Percentiles rank a stretch among this genome's conserved stretches.
phyloP scores from a whole-genome alignment of 768 basidiomycete genomes.

The Termitomyces sp. region DNA sequence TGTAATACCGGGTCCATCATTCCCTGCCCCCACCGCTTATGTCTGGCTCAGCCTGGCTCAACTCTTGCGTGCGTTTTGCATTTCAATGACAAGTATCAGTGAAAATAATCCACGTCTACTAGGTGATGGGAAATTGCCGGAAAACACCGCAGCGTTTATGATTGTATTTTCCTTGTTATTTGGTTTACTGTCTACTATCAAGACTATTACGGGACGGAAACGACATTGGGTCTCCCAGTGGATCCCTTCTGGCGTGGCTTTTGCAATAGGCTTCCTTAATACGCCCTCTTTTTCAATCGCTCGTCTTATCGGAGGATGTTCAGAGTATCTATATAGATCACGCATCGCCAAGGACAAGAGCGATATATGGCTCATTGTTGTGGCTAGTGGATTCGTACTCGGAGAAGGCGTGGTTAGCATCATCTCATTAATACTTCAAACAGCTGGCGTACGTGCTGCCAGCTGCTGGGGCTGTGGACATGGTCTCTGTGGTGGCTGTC shows the following conservation, averaged over 20 bases:
- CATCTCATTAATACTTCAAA: slow-evolving; percentile 67
- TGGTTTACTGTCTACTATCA: slow-evolving; percentile 57
- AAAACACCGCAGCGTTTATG: slow-evolving; percentile 76
- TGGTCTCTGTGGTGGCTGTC: slow-evolving; percentile 68
- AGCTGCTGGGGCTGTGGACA: slow-evolving; percentile 89
- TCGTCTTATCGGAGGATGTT: slow-evolving; percentile 79
- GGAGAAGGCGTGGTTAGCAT: slow-evolving; percentile 92
- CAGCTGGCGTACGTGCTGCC: slow-evolving; percentile 62
- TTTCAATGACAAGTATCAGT: not conserved
- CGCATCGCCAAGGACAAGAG: slow-evolving; percentile 43
- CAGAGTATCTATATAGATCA: slow-evolving; percentile 67
- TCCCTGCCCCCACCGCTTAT: slow-evolving; percentile 92
- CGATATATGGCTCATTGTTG: slow-evolving; percentile 74
- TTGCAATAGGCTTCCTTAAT: slow-evolving; percentile 94
- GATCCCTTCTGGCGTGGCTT: slow-evolving; percentile 91
- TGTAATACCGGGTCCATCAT: slow-evolving; percentile 87
- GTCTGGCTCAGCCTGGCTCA: slow-evolving; percentile 84
- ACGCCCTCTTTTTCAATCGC: slow-evolving; percentile 94
- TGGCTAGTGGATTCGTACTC: slow-evolving; percentile 93
- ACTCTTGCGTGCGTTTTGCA: slow-evolving; percentile 53
- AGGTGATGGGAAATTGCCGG: slow-evolving; percentile 83
- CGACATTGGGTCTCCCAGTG: slow-evolving; percentile 57
- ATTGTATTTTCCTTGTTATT: slow-evolving; percentile 68
- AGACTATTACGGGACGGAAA: slow-evolving; percentile 49
- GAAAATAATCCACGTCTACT: slow-evolving; percentile 18